Percentiles rank a stretch among this genome's conserved stretches.
Evolutionary conservation across 164 flowering plant genomes (phyloP).

Genomic region (Nelumbo lutea): DNA sequence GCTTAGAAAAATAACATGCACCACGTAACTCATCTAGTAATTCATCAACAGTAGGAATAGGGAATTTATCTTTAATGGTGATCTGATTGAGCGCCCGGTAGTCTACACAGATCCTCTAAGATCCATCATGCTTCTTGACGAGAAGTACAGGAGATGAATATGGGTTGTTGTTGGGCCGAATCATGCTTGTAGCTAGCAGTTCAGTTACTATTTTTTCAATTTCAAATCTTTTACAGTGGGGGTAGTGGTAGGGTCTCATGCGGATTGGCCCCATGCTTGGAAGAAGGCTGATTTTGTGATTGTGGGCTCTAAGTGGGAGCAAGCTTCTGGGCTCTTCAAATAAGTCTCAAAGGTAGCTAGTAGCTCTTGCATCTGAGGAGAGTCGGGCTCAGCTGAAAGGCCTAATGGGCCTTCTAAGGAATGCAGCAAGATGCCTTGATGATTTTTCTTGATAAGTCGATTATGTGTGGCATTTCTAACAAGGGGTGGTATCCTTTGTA

Average conservation of each 20-base stretch:
- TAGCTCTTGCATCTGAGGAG: not conserved
- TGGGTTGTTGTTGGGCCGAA: not conserved
- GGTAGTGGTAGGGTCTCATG: not conserved
- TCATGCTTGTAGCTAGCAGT: not conserved
- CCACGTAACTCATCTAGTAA: not conserved
- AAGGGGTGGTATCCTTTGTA: not conserved
- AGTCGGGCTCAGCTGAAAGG: not conserved
- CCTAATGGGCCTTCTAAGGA: not conserved
- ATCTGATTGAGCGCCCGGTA: not conserved
- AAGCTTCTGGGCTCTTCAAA: not conserved
- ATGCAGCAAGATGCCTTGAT: not conserved
- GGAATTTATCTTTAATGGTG: not conserved
- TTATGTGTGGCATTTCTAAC: too few species aligned
- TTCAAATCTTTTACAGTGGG: not conserved
- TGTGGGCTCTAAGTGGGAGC: not conserved
- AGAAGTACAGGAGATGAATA: not conserved
- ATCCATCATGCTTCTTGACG: not conserved
- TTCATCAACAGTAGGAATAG: not conserved
- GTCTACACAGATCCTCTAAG: not conserved
- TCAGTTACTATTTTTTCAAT: not conserved
- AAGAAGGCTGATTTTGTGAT: not conserved
- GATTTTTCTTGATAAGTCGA: not conserved
- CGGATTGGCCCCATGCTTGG: not conserved
- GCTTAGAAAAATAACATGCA: not conserved
- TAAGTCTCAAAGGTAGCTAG: not conserved